Evolutionary conservation across 495 filamentous ascomycete species (phyloP).

Genomic region (Talaromyces adpressus): DNA sequence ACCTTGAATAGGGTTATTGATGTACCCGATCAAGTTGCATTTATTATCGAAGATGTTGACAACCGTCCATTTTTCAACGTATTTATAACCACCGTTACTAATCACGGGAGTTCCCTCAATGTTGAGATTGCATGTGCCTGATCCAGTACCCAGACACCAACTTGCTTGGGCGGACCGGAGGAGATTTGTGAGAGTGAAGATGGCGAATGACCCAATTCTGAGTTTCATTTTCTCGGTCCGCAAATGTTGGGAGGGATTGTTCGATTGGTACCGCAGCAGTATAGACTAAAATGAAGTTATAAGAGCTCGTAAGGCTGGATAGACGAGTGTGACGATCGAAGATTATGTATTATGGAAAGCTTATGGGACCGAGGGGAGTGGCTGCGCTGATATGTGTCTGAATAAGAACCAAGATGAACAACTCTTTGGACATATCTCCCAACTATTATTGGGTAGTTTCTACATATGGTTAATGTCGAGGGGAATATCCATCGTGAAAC

Average conservation of each 20-base stretch:
- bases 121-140: not conserved
- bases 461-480: too few species aligned
- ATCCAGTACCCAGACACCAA: slow-evolving; percentile 1
- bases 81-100: not conserved
- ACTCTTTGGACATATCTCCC: too few species aligned
- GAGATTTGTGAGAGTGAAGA: not conserved
- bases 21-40: not conserved
- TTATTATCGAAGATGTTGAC: not conserved
- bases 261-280: not conserved
- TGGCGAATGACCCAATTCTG: not conserved
- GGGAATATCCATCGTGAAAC: not conserved
- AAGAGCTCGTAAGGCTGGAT: not conserved
- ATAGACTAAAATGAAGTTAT: not conserved
- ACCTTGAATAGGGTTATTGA: not conserved
- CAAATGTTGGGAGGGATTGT: not conserved
- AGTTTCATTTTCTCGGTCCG: not conserved
- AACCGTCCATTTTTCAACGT: not conserved
- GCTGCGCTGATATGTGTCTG: not conserved
- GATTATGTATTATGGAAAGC: not conserved
- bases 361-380: not conserved
- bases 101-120: not conserved
- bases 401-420: too few species aligned
- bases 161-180: not conserved
- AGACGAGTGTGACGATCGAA: not conserved
- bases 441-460: too few species aligned